A percentile compares a stretch with the other conserved stretches of the same genome.
Conservation (phyloP, 345 rosid species). For the Corchorus olitorius region DNA sequence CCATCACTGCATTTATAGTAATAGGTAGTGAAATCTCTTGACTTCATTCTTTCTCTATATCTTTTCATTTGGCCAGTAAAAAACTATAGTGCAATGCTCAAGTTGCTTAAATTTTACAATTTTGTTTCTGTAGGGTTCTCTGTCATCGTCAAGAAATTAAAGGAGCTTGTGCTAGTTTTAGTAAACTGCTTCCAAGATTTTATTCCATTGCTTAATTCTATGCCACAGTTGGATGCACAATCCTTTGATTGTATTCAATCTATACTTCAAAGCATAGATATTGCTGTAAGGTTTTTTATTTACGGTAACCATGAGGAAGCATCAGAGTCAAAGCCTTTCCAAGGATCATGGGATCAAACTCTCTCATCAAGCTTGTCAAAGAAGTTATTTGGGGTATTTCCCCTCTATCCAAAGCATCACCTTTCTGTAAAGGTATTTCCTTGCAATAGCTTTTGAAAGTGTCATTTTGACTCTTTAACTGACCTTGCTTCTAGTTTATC, state of each 20-base stretch:
- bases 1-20: neutral
- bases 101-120: conserved; percentile 10
- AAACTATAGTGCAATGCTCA: neutral
- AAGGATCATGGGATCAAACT: conserved; percentile 49
- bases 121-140: conserved; percentile 46
- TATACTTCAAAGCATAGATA: conserved; percentile 63
- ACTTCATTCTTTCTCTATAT: neutral
- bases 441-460: conserved; percentile 10
- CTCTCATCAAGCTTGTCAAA: conserved; percentile 48
- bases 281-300: conserved; percentile 49
- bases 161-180: conserved; percentile 71
- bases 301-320: conserved; percentile 32
- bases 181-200: conserved; percentile 72
- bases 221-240: conserved; percentile 44
- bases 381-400: conserved; percentile 63
- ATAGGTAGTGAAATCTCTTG: neutral
- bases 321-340: conserved; percentile 26
- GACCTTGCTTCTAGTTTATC: neutral
- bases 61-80: neutral
- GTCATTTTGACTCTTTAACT: neutral
- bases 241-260: conserved; percentile 64
- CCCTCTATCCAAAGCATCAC: conserved; percentile 49
- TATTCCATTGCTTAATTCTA: conserved; percentile 50
- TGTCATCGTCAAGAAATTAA: conserved; percentile 47
- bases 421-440: conserved; percentile 54